Evolutionary conservation across 2,329 filamentous ascomycete genomes (phyloP), one percentile per base, ranked within the genome.

Genomic region (Ophiostoma sp.): DNA sequence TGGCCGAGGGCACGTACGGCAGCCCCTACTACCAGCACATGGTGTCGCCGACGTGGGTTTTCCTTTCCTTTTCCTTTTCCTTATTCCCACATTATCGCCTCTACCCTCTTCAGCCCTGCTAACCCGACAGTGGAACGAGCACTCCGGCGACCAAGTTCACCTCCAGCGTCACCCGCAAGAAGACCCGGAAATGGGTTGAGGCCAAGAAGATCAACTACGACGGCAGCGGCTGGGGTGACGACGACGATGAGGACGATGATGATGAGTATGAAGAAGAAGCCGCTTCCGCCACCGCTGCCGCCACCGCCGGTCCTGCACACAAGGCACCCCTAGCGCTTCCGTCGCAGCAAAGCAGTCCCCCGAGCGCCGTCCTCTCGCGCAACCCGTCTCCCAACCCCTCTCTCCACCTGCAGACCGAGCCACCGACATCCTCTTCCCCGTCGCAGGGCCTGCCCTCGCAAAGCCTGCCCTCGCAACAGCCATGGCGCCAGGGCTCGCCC

Each of bases 161-260:
- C 78, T 87, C 93, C 68, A 96, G 97, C 78, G 89, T 97, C 67
- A 94, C 92, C 80, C 89, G 94, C 72, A 86, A 89, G 70, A 96
- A 96, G 81, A 97, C 94, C 70, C 91, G 90, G 80, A 96, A 96
- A 86, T 98, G 94, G 94, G 90, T 94, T 52, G 90, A 96, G 76
- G 94, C 94, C 48, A 94, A 94, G 79, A 85, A 88, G 71, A 89
- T 91, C 75, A 91, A 88, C 77, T 98, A 98, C 77, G 94, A 94
- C 76, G 94, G 94, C 73, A 93, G 96, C 76, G 94, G 97, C 77
- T 97, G 94, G 94, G 94, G 93, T 48, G 88, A 90, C 48, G 86
- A 89, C 10, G 85, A 87, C 71, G 85, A 87, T n/a, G 86, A 89
- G 41, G 27, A 31, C 27, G 86, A 89, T 57, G 83, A 84, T 4